A percentile compares a stretch with the other conserved stretches of the same genome.
These are phyloP conservation scores for Citrus medica DNA, from an alignment of 345 rosid genomes.

Conservation along the genomic window DNA sequence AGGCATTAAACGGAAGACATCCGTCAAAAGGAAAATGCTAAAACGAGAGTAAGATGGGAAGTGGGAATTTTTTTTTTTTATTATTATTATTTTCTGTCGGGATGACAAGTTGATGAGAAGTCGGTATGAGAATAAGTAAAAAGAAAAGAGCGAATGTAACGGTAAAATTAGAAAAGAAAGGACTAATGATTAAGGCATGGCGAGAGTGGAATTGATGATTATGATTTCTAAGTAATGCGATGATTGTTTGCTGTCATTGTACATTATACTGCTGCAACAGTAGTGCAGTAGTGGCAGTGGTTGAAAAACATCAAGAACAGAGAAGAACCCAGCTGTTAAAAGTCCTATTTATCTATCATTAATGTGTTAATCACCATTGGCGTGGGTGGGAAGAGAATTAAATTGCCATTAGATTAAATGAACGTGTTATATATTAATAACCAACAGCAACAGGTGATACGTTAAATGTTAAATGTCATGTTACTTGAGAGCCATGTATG, in stretches of 20 bases:
- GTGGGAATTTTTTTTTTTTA: neutral
- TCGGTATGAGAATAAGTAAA: neutral
- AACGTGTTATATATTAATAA: no score
- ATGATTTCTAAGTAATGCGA: neutral
- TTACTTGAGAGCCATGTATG: neutral
- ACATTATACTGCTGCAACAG: neutral
- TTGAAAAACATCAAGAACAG: neutral
- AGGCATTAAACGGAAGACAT: neutral
- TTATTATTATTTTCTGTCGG: no score
- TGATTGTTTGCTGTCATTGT: neutral
- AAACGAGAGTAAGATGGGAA: neutral
- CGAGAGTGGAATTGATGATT: slow-evolving; percentile 20
- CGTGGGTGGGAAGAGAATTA: no score
- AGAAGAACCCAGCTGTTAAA: no score
- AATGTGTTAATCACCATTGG: no score
- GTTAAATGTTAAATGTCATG: no score
- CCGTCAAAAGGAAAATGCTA: neutral
- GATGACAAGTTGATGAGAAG: slow-evolving; percentile 16
- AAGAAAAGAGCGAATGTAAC: neutral
- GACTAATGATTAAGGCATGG: slow-evolving; percentile 19
- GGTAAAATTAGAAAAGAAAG: neutral
- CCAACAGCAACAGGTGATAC: no score
- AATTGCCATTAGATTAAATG: no score
- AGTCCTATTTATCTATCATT: no score
- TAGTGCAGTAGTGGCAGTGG: neutral